Base-by-base conservation (phyloP, 2,329 filamentous ascomycete genomes). In the Aureobasidium vineae region DNA sequence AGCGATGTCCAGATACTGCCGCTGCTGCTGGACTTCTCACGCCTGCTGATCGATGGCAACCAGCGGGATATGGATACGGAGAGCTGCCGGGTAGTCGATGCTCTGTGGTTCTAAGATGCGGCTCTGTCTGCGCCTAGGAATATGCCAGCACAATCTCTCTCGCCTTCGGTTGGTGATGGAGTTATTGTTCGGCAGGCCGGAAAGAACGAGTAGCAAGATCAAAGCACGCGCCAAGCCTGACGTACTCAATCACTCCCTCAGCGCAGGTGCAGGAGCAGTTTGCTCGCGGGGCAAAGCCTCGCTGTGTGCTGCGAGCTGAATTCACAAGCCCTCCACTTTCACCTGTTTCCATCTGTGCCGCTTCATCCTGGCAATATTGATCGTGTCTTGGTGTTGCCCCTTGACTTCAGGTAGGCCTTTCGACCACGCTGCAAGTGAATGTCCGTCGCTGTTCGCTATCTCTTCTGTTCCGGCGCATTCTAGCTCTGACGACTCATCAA, bases 181-280 rank as follows among this genome's bases (percentile, higher is more conserved):
- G 59, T 52, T 63, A 41, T 52, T 63, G 59, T 63, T 63, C 59
- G 59, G 59, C 59, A 63, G 43, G 45, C 43, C 59, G 59, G 57
- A 50, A 61, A 63, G 59, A 63, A 63, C 59, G 59, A 50, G 59
- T 52, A 52, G 59, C 59, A 63, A 63, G 59, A 50, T 63, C 31
- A 63, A 61, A 63, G 59, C 43, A 63, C 33, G 45, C 41, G 59
- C 45, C 59, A 50, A 50, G 36, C 26, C 41, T 36, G 56, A 61
- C 57, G 41, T 43, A 43, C 43, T 49, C 57, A 43, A 8, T 31
- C 6, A 23, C 15, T 50, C 26, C 31, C n/a, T 33, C 33, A 8
- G 38, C 16, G 28, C 28, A 31, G 28, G 28, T n/a, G 41, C 41
- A 31, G 21, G 13, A n/a, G 26, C 56, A 60, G 40, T 61, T 61